A percentile compares a stretch with the other conserved stretches of the same genome.
Evolutionary conservation across 2,329 filamentous ascomycete genomes (phyloP).

Genomic region (Pseudocercospora macadamiae): DNA sequence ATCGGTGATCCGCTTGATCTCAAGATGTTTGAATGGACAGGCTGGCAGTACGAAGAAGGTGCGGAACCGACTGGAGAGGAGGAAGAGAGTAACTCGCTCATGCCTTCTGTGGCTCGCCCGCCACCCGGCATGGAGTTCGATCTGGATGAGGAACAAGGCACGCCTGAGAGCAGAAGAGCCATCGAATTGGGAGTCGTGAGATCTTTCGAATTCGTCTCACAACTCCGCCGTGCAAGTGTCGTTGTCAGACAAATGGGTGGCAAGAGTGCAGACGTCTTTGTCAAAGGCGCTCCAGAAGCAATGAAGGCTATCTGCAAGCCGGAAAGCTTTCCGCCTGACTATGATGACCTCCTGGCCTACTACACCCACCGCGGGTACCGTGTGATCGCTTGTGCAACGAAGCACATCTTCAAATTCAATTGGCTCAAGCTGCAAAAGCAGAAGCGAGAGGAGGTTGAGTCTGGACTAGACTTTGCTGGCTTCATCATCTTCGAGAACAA

Average conservation of each 20-base stretch:
- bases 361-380: slow-evolving; percentile 97
- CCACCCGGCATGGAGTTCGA: slow-evolving; percentile 65
- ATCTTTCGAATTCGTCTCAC: slow-evolving; percentile 92
- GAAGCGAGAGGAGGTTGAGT: slow-evolving; percentile 82
- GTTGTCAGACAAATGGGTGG: slow-evolving; percentile 87
- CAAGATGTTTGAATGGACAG: slow-evolving; percentile 98
- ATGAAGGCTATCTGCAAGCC: slow-evolving; percentile 90
- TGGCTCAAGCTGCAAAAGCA: slow-evolving; percentile 97
- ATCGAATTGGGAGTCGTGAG: slow-evolving; percentile 90
- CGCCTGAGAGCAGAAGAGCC: slow-evolving; percentile 52
- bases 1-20: slow-evolving; percentile 92
- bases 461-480: slow-evolving; percentile 80
- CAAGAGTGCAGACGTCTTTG: slow-evolving; percentile 82
- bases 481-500: slow-evolving; percentile 99
- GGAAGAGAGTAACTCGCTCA: slow-evolving; percentile 74
- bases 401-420: slow-evolving; percentile 81
- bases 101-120: slow-evolving; percentile 86
- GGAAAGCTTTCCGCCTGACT: slow-evolving; percentile 83
- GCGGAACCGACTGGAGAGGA: slow-evolving; percentile 67
- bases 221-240: slow-evolving; percentile 88
- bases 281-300: slow-evolving; percentile 95
- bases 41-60: slow-evolving; percentile 90
- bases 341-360: slow-evolving; percentile 82
- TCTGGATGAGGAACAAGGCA: slow-evolving; percentile 52
- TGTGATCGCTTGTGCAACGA: slow-evolving; percentile 93